Evolutionary conservation across 352 stramenopile species (phyloP).

Genomic region (Phytophthora palmivora): DNA sequence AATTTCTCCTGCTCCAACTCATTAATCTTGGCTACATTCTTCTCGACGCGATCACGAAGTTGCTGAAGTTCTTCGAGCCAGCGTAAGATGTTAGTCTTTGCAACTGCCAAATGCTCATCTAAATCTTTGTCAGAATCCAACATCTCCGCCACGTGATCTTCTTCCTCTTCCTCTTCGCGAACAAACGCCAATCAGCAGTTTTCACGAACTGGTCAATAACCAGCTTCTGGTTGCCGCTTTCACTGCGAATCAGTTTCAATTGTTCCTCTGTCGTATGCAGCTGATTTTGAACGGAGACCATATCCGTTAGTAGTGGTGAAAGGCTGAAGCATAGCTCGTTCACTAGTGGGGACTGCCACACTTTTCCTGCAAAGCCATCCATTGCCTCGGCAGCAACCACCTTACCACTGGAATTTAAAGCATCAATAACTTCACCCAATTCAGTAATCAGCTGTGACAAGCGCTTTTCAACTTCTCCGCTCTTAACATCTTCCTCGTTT

Average conservation of each 20-base stretch:
- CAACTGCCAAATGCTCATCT: constrained; percentile 19
- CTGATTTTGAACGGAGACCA: constrained; percentile 24
- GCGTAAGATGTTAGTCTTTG: constrained; percentile 15
- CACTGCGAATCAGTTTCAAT: constrained; percentile 12
- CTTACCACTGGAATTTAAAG: constrained; percentile 7
- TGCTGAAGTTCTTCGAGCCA: constrained; percentile 37
- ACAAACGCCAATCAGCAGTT: constrained; percentile 32
- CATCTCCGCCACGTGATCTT: neutral
- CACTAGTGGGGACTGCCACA: constrained; percentile 30
- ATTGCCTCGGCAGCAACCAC: constrained; percentile 2
- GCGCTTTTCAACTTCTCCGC: constrained; percentile 8
- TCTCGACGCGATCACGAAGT: constrained; percentile 14
- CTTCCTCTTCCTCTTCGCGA: constrained; percentile 26
- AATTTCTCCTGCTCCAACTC: constrained; percentile 26
- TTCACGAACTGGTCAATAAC: constrained; percentile 30
- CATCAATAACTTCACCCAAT: constrained; percentile 15
- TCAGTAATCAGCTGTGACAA: constrained; percentile 22
- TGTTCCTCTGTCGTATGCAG: constrained; percentile 18
- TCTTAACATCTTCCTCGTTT: constrained; percentile 20
- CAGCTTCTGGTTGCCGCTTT: constrained; percentile 18
- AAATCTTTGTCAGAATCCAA: constrained; percentile 13
- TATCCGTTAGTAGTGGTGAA: constrained; percentile 9
- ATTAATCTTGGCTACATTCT: constrained; percentile 16
- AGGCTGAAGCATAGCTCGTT: constrained; percentile 20
- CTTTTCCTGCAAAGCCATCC: constrained; percentile 4